Percentiles rank a stretch among this genome's conserved stretches.
Evolutionary conservation across 805 yeast species (phyloP).

Genomic region (Candida silvatica): DNA sequence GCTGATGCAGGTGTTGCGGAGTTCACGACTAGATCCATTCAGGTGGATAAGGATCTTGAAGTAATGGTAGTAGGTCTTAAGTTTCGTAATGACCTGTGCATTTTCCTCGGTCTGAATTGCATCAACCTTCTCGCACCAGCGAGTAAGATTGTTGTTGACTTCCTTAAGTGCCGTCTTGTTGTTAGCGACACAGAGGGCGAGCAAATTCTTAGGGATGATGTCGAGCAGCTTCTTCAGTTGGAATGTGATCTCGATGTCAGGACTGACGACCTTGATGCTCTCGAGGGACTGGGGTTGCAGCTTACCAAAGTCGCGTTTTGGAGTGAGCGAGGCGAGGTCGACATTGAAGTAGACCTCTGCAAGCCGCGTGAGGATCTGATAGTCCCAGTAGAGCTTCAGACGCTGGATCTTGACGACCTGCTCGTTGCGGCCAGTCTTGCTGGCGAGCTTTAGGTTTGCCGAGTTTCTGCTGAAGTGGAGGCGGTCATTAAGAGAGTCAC

Average conservation of each 20-base stretch:
- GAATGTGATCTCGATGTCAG: conserved; percentile 25
- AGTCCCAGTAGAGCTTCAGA: conserved; percentile 36
- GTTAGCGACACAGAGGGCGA: conserved; percentile 12
- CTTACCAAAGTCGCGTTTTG: conserved; percentile 11
- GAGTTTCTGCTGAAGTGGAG: conserved; percentile 32
- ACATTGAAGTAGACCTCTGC: conserved; percentile 22
- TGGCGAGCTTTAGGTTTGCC: conserved; percentile 3
- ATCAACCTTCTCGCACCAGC: conserved; percentile 18
- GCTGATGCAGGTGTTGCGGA: conserved; percentile 12
- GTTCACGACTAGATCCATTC: conserved; percentile 9
- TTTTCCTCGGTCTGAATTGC: conserved; percentile 16
- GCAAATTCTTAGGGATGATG: conserved; percentile 23
- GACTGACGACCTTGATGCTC: conserved; percentile 24
- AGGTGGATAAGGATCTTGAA: conserved; percentile 20
- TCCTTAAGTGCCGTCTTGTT: conserved; percentile 8
- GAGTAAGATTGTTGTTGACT: conserved; percentile 17
- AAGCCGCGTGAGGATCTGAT: conserved; percentile 24
- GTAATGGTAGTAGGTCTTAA: conserved; percentile 22
- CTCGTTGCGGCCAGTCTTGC: conserved; percentile 4
- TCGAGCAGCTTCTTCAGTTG: conserved; percentile 24
- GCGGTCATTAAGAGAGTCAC: conserved; percentile 28
- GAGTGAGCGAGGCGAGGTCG: conserved; percentile 6
- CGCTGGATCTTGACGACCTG: conserved; percentile 23
- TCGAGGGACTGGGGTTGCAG: conserved; percentile 26
- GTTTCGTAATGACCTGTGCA: conserved; percentile 15